These are phyloP conservation scores for Cryphonectria carpinicola DNA, from an alignment of 2,329 filamentous ascomycete species.

Conservation along the genomic window DNA sequence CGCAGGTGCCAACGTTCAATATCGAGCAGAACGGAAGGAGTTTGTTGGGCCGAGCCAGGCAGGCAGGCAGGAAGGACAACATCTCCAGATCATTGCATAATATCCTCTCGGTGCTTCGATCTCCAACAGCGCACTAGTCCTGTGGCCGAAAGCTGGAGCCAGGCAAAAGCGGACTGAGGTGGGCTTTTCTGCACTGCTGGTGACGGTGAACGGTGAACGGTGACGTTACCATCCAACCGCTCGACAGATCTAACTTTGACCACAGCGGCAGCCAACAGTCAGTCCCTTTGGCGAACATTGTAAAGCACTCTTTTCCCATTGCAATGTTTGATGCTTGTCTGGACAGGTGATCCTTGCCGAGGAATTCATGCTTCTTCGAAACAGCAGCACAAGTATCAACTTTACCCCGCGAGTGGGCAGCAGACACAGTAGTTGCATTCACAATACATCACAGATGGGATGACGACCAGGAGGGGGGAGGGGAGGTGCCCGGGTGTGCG, in stretches of 20 bases:
- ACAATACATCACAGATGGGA: slow-evolving; percentile 16
- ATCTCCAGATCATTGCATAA: not conserved
- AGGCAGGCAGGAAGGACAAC: not conserved
- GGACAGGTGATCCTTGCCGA: slow-evolving; percentile 43
- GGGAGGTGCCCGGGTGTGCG: too few relatives aligned
- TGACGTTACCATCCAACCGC: slow-evolving; percentile 9
- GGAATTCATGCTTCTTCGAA: slow-evolving; percentile 46
- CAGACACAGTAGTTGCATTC: slow-evolving; percentile 11
- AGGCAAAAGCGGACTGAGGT: not conserved
- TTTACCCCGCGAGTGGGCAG: slow-evolving; percentile 30
- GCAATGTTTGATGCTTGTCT: slow-evolving; percentile 53
- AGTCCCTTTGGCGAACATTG: slow-evolving; percentile 24
- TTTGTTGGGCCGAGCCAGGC: not conserved
- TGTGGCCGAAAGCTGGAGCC: not conserved
- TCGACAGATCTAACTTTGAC: not conserved
- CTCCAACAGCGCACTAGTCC: not conserved
- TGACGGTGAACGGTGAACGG: not conserved
- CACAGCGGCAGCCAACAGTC: slow-evolving; percentile 23
- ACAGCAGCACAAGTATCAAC: slow-evolving; percentile 38
- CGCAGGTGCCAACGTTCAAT: not conserved
- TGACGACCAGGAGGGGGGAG: slow-evolving; percentile 8
- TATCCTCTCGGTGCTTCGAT: not conserved
- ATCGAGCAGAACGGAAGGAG: not conserved
- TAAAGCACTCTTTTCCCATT: slow-evolving; percentile 32
- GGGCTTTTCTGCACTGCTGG: not conserved